Percentiles rank a stretch among this genome's conserved stretches.
Evolutionary conservation across 2,329 filamentous ascomycete genomes (phyloP).

Genomic region (Talaromyces sp.): DNA sequence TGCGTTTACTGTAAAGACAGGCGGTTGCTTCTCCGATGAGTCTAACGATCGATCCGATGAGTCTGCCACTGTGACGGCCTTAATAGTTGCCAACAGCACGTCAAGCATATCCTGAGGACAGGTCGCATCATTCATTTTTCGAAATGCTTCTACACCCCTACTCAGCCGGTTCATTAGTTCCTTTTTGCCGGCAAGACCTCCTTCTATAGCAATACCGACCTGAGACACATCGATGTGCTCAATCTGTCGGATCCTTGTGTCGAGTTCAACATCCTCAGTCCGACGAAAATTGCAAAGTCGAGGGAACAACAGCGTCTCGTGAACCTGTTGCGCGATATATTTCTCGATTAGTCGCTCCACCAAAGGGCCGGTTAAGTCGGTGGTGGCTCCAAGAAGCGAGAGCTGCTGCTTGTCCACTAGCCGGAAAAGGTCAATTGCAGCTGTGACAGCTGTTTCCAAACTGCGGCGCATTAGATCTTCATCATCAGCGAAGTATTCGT

Average conservation of each 20-base stretch:
- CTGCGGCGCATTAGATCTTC: slow-evolving; percentile 86
- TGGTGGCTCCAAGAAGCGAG: slow-evolving; percentile 85
- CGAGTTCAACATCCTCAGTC: slow-evolving; percentile 79
- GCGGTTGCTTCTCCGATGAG: slow-evolving; percentile 51
- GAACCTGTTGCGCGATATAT: slow-evolving; percentile 89
- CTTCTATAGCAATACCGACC: slow-evolving; percentile 81
- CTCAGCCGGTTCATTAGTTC: slow-evolving; percentile 73
- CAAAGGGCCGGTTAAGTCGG: slow-evolving; percentile 83
- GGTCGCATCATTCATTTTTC: slow-evolving; percentile 71
- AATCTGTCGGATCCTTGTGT: slow-evolving; percentile 89
- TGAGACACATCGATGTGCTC: slow-evolving; percentile 90
- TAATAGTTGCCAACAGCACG: slow-evolving; percentile 73
- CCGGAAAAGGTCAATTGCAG: slow-evolving; percentile 93
- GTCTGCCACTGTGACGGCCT: slow-evolving; percentile 70
- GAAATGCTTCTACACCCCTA: slow-evolving; percentile 81
- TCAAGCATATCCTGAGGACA: slow-evolving; percentile 89
- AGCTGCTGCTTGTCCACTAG: slow-evolving; percentile 93
- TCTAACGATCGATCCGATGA: slow-evolving; percentile 38
- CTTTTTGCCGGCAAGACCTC: slow-evolving; percentile 72
- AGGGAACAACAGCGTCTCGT: slow-evolving; percentile 78
- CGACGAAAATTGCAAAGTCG: slow-evolving; percentile 73
- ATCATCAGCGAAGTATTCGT: slow-evolving; percentile 79
- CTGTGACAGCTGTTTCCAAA: slow-evolving; percentile 85
- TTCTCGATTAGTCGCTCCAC: slow-evolving; percentile 94
- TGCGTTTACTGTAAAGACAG: slow-evolving; percentile 68